Base-by-base conservation (phyloP, 208 protist genomes). In the Trypanosoma brucei region DNA sequence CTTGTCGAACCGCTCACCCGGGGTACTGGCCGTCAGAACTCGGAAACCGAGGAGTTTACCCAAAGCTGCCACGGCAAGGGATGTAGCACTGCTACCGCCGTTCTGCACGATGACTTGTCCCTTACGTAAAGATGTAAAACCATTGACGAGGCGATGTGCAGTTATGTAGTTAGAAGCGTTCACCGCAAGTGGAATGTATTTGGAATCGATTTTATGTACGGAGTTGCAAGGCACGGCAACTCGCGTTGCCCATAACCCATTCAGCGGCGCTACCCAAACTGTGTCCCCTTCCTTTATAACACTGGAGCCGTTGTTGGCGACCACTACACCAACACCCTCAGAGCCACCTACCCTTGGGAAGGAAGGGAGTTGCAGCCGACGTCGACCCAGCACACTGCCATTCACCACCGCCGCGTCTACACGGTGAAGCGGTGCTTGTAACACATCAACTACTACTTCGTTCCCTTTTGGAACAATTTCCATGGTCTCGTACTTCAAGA, bases 71-170 rank as follows among this genome's bases (percentile, higher is more conserved):
- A 93, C 83, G 2, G 86, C 86, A 3, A 90, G 68, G 5, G 86
- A 63, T 39, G 86, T 93, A 13, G 78, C 61, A 57, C 82, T 89
- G 62, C 81, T 88, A 31, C 86, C 86, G 37, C 86, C 83, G 55
- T 89, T 93, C 68, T 93, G 86, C 7, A 93, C 22, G 9, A 93
- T 73, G 14, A 87, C 61, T 11, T 84, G 58, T 1, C 81, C 81
- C 61, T 78, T 81, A 13, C 62, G 68, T 48, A 93, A 65, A 4
- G 62, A 48, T 35, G 75, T 71, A 56, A 76, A 92, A 22, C 78
- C 81, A 30, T 86, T 61, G 45, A 92, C 69, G 33, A 93, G 65
- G 42, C 88, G 80, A 57, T 86, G 75, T 8, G 83, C 86, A 22
- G 77, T 62, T 9, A 92, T 54, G 68, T 79, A 86, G 64, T 86